Percentiles rank a stretch among this genome's conserved stretches.
Evolutionary conservation across 169 alveolate species (phyloP).

Genomic region (Cytauxzoon felis): DNA sequence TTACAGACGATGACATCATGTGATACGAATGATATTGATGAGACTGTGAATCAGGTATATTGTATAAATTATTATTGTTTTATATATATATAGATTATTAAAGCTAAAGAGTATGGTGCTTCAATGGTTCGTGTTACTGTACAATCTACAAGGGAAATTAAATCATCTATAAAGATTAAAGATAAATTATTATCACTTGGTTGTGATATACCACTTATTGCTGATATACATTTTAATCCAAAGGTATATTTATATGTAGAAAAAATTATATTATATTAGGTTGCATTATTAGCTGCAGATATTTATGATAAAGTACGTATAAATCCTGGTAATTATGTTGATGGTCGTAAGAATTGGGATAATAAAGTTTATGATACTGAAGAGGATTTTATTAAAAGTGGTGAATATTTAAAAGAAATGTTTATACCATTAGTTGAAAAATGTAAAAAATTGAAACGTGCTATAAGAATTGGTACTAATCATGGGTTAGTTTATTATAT

Average conservation of each 20-base stretch:
- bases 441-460: slow-evolving; percentile 69
- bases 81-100: slow-evolving; percentile 34
- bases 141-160: slow-evolving; percentile 77
- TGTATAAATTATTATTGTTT: not conserved
- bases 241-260: slow-evolving; percentile 23
- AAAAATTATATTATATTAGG: slow-evolving; percentile 18
- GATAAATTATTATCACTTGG: slow-evolving; percentile 64
- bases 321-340: slow-evolving; percentile 82
- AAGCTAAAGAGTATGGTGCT: slow-evolving; percentile 75
- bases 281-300: slow-evolving; percentile 77
- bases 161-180: slow-evolving; percentile 65
- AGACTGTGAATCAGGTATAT: slow-evolving; percentile 72
- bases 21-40: slow-evolving; percentile 75
- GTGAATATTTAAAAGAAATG: slow-evolving; percentile 49
- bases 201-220: slow-evolving; percentile 74
- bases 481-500: slow-evolving; percentile 66
- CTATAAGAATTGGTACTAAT: slow-evolving; percentile 78
- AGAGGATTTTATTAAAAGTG: slow-evolving; percentile 69
- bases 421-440: slow-evolving; percentile 74
- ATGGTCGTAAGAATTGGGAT: slow-evolving; percentile 78
- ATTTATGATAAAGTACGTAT: slow-evolving; percentile 79
- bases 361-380: slow-evolving; percentile 65
- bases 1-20: slow-evolving; percentile 79
- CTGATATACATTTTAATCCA: slow-evolving; percentile 80
- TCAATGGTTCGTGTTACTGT: slow-evolving; percentile 76